phyloP scores from a whole-genome alignment of 2,329 filamentous ascomycete genomes.

The Xylaria sp. region DNA sequence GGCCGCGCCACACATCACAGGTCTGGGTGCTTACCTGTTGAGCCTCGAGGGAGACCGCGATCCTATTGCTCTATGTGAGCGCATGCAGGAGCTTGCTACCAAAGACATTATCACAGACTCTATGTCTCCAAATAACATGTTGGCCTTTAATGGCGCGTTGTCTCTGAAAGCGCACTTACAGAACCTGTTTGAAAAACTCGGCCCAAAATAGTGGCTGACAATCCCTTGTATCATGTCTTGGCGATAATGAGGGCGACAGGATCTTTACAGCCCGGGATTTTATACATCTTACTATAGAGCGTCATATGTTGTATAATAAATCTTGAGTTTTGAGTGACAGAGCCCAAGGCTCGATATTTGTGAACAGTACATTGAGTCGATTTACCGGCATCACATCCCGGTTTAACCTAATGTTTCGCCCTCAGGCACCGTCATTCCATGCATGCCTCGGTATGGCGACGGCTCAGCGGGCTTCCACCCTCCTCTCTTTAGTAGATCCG shows the following conservation, averaged over 20 bases:
- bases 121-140: slow-evolving; percentile 38
- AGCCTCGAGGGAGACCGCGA: slow-evolving; percentile 56
- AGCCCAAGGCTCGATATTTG: background rate
- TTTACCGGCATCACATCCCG: background rate
- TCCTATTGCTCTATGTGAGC: slow-evolving; percentile 40
- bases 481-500: slow-evolving; percentile 57
- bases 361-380: background rate
- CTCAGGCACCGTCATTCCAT: slow-evolving; percentile 64
- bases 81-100: slow-evolving; percentile 43
- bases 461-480: slow-evolving; percentile 71
- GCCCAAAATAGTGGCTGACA: background rate
- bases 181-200: slow-evolving; percentile 1
- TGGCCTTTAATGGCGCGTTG: slow-evolving; percentile 41
- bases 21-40: slow-evolving; percentile 57
- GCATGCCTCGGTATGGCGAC: slow-evolving; percentile 71
- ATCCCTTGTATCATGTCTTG: background rate
- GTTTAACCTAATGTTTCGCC: slow-evolving; percentile 40
- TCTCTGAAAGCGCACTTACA: background rate
- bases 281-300: background rate
- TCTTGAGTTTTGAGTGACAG: background rate
- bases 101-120: slow-evolving; percentile 37
- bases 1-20: slow-evolving; percentile 55
- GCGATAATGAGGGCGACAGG: background rate
- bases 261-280: background rate
- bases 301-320: background rate